A percentile compares a stretch with the other conserved stretches of the same genome.
Evolutionary conservation across 805 yeast genomes (phyloP).

Genomic region (Starmerella powellii): DNA sequence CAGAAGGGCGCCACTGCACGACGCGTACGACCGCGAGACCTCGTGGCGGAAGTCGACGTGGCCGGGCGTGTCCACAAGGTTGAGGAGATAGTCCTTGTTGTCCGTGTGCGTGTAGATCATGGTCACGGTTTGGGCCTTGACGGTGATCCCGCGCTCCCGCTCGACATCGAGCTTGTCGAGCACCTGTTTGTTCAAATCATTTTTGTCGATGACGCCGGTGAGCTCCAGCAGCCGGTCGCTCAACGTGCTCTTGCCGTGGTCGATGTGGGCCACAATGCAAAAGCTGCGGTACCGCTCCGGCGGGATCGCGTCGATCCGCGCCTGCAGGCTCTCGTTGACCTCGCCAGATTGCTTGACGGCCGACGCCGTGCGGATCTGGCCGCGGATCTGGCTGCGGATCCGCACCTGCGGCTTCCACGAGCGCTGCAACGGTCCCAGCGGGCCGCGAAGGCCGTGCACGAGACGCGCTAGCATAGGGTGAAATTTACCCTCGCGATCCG

Average conservation of each 20-base stretch:
- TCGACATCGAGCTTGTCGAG: slow-evolving; percentile 88
- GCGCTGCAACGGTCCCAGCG: no score
- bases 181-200: slow-evolving; percentile 60
- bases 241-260: slow-evolving; percentile 65
- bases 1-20: slow-evolving; percentile 87
- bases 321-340: slow-evolving; percentile 22
- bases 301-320: slow-evolving; percentile 66
- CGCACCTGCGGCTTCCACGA: no score
- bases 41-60: slow-evolving; percentile 94
- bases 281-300: slow-evolving; percentile 74
- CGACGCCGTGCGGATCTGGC: not conserved
- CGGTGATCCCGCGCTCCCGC: slow-evolving; percentile 90
- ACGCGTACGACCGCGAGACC: slow-evolving; percentile 85
- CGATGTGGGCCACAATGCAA: slow-evolving; percentile 93
- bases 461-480: no score
- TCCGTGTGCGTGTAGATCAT: slow-evolving; percentile 62
- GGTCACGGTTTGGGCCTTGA: slow-evolving; percentile 91
- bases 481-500: no score
- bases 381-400: no score
- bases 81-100: slow-evolving; percentile 66
- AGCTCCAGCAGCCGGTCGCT: slow-evolving; percentile 78
- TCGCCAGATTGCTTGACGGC: not conserved
- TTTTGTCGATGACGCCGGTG: slow-evolving; percentile 77
- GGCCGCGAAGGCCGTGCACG: no score
- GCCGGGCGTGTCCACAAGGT: slow-evolving; percentile 94